phyloP scores from a whole-genome alignment of 768 basidiomycete species.

The Mycena pura region DNA sequence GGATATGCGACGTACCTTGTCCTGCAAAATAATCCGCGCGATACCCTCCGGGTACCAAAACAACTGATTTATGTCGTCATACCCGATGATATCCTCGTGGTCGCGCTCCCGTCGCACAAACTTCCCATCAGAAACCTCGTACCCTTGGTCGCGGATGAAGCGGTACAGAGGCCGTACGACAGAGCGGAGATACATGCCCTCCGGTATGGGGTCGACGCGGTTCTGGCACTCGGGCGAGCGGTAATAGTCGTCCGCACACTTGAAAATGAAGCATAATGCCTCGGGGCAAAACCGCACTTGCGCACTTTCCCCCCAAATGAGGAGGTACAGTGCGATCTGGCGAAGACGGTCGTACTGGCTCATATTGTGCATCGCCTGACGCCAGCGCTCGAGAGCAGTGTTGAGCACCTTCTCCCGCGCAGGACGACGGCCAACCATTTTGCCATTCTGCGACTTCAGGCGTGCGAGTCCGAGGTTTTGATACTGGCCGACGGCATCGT shows the following conservation, averaged over 20 bases:
- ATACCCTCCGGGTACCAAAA: constrained; percentile 99
- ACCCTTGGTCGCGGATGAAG: constrained; percentile 97
- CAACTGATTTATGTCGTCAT: constrained; percentile 98
- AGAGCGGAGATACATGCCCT: constrained; percentile 89
- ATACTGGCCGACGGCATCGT: constrained; percentile 92
- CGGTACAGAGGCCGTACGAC: constrained; percentile 95
- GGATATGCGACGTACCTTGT: constrained; percentile 68
- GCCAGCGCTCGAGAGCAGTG: constrained; percentile 90
- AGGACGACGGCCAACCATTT: constrained; percentile 43
- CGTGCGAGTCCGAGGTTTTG: constrained; percentile 92
- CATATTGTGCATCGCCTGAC: constrained; percentile 99
- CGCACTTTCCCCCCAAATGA: constrained; percentile 98
- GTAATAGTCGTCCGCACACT: constrained; percentile 99
- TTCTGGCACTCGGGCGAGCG: constrained; percentile 97
- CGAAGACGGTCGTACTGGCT: constrained; percentile 96
- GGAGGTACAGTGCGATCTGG: constrained; percentile 93
- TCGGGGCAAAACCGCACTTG: constrained; percentile 97
- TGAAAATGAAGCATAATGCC: constrained; percentile 99
- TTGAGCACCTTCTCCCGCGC: constrained; percentile 70
- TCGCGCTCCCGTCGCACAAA: constrained; percentile 94
- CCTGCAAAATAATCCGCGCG: constrained; percentile 84
- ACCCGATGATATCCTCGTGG: constrained; percentile 94
- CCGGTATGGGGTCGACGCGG: constrained; percentile 89
- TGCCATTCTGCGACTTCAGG: constrained; percentile 69
- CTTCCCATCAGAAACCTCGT: constrained; percentile 96